Conservation (phyloP, 1,139 yeast species). For the Geotrichum fermentans region DNA sequence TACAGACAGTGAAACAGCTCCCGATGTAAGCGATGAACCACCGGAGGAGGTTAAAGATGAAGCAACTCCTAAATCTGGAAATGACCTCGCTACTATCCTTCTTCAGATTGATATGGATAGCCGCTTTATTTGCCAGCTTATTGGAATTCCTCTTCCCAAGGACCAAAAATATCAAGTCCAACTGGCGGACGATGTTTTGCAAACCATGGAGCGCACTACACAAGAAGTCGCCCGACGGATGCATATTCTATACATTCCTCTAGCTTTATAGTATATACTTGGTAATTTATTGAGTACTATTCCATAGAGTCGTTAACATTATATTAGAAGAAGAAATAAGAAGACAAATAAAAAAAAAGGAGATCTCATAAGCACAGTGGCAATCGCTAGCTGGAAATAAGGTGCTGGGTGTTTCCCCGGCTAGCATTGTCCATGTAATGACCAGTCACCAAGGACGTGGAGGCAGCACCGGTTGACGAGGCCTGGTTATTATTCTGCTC, state of each 20-base stretch:
- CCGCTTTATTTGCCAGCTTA: slow-evolving; percentile 1
- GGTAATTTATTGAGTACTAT: background rate
- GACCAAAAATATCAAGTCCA: background rate
- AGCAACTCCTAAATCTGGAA: background rate
- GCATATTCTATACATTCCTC: slow-evolving; percentile 17
- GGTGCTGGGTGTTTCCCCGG: slow-evolving; percentile 9
- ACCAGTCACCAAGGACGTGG: background rate
- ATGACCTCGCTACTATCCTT: background rate
- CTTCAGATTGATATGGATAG: slow-evolving; percentile 1
- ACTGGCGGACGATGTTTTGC: background rate
- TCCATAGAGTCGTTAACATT: background rate
- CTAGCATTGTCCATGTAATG: slow-evolving; percentile 1
- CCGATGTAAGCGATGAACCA: background rate
- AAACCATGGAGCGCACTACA: slow-evolving; percentile 1
- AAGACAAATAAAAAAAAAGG: background rate
- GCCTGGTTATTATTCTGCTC: no score
- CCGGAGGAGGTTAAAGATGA: background rate
- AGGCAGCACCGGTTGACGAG: no score
- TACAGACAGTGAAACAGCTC: background rate
- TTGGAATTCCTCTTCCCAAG: slow-evolving; percentile 3
- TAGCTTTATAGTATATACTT: slow-evolving; percentile 8
- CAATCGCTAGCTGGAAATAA: slow-evolving; percentile 1
- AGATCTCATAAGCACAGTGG: background rate
- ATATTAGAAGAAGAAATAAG: background rate
- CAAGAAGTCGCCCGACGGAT: slow-evolving; percentile 13